Evolutionary conservation across 179 eudicot genomes (phyloP).

Genomic region (Beta macrorhiza): DNA sequence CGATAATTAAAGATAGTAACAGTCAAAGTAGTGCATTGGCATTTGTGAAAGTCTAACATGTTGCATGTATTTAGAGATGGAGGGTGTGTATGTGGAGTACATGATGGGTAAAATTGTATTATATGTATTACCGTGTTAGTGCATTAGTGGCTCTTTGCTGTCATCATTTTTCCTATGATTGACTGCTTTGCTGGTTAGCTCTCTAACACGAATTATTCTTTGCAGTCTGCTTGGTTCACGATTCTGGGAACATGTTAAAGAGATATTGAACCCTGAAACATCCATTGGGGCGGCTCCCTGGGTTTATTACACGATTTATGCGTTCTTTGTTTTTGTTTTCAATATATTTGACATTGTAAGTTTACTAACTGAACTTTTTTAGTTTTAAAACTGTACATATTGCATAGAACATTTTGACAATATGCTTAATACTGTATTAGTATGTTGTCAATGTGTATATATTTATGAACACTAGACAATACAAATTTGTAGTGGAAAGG

Average conservation of each 20-base stretch:
- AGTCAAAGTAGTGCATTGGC: too few species aligned
- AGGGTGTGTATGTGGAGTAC: background rate
- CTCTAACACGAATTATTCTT: slow-evolving; percentile 28
- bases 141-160: background rate
- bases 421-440: slow-evolving; percentile 4
- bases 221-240: slow-evolving; percentile 77
- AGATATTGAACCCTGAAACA: slow-evolving; percentile 77
- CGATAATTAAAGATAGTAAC: too few species aligned
- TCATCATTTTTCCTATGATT: background rate
- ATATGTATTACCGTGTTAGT: background rate
- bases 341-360: slow-evolving; percentile 98
- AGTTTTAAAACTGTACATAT: background rate
- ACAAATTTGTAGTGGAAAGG: background rate
- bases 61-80: too few species aligned
- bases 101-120: background rate
- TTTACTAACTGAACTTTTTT: slow-evolving; percentile 20
- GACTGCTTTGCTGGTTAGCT: background rate
- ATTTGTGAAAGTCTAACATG: too few species aligned
- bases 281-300: slow-evolving; percentile 84
- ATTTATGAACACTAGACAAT: background rate
- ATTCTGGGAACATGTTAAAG: slow-evolving; percentile 74
- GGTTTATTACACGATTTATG: slow-evolving; percentile 87
- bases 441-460: background rate
- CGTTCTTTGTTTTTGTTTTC: slow-evolving; percentile 86
- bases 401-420: background rate